Conservation (phyloP, 495 filamentous ascomycete genomes). For the Neurospora hispaniola region DNA sequence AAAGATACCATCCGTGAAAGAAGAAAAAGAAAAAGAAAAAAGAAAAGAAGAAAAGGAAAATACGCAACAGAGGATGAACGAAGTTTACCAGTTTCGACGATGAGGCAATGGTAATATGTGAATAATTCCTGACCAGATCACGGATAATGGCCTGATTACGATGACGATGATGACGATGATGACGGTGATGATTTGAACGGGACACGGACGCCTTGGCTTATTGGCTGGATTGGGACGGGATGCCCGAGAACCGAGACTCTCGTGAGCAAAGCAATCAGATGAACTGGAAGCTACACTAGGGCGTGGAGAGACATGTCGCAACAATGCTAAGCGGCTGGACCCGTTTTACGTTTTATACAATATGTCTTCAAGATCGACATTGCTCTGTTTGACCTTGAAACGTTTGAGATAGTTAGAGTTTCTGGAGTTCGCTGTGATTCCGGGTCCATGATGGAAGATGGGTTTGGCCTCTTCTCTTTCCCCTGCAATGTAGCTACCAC, state of each 20-base stretch:
- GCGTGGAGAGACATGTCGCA: background rate
- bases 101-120: slow-evolving; percentile 23
- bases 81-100: background rate
- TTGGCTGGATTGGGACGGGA: background rate
- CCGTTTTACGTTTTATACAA: background rate
- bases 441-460: background rate
- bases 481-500: background rate
- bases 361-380: background rate
- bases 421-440: background rate
- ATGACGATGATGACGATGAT: background rate
- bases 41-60: background rate
- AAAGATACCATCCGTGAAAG: slow-evolving; percentile 7
- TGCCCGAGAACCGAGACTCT: background rate
- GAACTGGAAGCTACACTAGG: background rate
- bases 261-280: background rate
- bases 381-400: background rate
- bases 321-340: background rate
- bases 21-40: background rate
- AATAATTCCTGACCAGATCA: background rate
- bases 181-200: background rate
- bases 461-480: background rate
- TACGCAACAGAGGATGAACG: background rate
- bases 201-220: background rate
- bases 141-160: background rate
- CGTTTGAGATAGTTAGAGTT: background rate